Percentiles rank a stretch among this genome's conserved stretches.
phyloP scores from a whole-genome alignment of 2,329 filamentous ascomycete genomes.

The Cladosporium sp. region DNA sequence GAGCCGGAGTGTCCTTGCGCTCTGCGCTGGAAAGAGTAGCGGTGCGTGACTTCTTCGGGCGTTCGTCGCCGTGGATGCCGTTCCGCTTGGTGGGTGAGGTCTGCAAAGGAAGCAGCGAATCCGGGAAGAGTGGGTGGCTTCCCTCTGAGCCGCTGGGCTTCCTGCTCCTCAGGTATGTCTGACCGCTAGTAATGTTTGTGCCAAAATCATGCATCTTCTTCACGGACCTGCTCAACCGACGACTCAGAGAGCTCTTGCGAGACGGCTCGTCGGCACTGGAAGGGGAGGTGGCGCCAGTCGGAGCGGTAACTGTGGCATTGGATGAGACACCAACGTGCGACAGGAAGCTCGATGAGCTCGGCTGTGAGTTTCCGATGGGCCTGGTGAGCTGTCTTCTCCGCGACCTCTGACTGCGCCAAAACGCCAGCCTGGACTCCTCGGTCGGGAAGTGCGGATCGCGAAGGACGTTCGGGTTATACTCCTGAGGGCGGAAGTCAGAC shows the following conservation, averaged over 20 bases:
- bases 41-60: slow-evolving; percentile 24
- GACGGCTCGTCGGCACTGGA: background rate
- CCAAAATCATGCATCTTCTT: slow-evolving; percentile 12
- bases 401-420: slow-evolving; percentile 9
- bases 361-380: background rate
- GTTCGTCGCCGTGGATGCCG: slow-evolving; percentile 19
- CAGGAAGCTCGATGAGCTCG: slow-evolving; percentile 1
- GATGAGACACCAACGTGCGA: background rate
- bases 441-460: slow-evolving; percentile 8
- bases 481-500: background rate
- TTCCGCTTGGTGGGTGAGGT: slow-evolving; percentile 28
- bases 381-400: slow-evolving; percentile 6
- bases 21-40: slow-evolving; percentile 16
- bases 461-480: background rate
- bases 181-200: slow-evolving; percentile 5
- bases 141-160: slow-evolving; percentile 3
- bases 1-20: slow-evolving; percentile 30
- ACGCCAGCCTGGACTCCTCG: slow-evolving; percentile 7
- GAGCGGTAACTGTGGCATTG: background rate
- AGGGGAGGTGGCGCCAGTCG: background rate
- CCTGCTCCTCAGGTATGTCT: slow-evolving; percentile 4
- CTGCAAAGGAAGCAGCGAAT: slow-evolving; percentile 10
- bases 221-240: slow-evolving; percentile 5
- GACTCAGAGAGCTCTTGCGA: slow-evolving; percentile 8
- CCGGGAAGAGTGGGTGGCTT: background rate